Conservation (phyloP, 495 filamentous ascomycete species). For the Glonium stellatum region DNA sequence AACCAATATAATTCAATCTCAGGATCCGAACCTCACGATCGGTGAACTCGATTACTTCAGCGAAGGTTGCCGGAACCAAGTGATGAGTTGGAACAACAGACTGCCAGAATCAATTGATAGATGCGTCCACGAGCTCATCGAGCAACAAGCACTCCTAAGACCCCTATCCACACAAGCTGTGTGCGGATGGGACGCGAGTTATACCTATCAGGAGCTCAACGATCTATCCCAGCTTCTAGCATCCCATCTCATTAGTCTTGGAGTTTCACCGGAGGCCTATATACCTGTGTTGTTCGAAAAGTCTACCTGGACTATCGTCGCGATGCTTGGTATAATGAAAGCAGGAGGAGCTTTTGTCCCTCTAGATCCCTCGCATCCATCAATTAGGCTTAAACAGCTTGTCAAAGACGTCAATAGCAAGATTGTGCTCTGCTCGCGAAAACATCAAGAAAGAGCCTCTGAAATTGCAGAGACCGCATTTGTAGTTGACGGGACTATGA, state of each 20-base stretch:
- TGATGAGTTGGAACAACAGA: too few relatives aligned
- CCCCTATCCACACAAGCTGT: too few relatives aligned
- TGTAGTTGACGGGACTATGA: too few relatives aligned
- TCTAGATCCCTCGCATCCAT: conserved; percentile 21
- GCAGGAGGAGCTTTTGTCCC: conserved; percentile 13
- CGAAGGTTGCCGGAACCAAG: too few relatives aligned
- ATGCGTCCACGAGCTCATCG: too few relatives aligned
- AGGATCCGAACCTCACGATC: too few relatives aligned
- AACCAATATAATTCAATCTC: too few relatives aligned
- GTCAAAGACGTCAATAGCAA: neutral
- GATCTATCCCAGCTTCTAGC: conserved; percentile 14
- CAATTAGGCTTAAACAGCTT: conserved; percentile 5
- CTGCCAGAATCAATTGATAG: too few relatives aligned
- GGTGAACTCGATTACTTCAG: too few relatives aligned
- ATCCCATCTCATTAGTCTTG: conserved; percentile 6
- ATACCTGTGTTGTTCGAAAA: conserved; percentile 26
- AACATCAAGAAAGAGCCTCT: neutral
- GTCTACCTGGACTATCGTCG: conserved; percentile 20
- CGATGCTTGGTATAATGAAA: conserved; percentile 24
- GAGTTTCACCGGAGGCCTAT: neutral
- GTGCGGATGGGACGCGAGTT: conserved; percentile 18
- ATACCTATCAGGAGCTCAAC: conserved; percentile 20
- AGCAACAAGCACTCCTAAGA: too few relatives aligned
- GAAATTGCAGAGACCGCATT: neutral
- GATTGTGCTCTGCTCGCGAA: neutral